These are phyloP conservation scores for Thuja plicata DNA, from an alignment of 83 land plant genomes.

Conservation along the genomic window DNA sequence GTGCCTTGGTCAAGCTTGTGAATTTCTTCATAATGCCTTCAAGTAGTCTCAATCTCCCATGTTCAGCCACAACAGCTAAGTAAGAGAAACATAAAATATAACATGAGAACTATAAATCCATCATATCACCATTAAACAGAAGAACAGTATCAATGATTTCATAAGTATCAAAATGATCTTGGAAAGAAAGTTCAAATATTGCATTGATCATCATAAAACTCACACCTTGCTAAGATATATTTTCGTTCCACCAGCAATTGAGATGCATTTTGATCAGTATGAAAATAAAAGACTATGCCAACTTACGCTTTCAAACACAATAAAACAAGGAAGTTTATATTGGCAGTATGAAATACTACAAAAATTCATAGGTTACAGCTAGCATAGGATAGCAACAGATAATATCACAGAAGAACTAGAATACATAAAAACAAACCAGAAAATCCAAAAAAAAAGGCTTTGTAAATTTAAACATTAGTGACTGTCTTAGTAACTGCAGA, in stretches of 20 bases:
- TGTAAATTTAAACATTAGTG: too few species aligned
- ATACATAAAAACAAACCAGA: too few species aligned
- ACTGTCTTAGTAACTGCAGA: too few species aligned
- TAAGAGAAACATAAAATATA: slow-evolving; percentile 1
- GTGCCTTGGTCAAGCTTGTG: slow-evolving; percentile 71
- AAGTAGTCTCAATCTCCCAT: slow-evolving; percentile 58
- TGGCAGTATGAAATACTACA: too few species aligned
- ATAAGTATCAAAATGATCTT: not conserved
- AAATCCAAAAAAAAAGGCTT: too few species aligned
- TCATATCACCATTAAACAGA: not conserved
- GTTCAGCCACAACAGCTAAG: slow-evolving; percentile 74
- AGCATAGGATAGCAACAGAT: too few species aligned
- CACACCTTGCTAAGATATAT: not conserved
- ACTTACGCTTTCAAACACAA: not conserved
- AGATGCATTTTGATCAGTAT: not conserved
- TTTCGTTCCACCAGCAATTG: not conserved
- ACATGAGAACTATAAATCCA: not conserved
- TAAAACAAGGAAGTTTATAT: too few species aligned
- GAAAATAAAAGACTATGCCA: not conserved
- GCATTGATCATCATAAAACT: not conserved
- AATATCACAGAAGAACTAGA: too few species aligned
- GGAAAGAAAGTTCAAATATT: not conserved
- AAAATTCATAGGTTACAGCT: too few species aligned
- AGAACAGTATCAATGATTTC: not conserved
- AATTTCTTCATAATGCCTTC: slow-evolving; percentile 53